Evolutionary conservation across 228 moss, liverwort and hornwort species (phyloP).

Genomic region (Sphagnum magellanicum): DNA sequence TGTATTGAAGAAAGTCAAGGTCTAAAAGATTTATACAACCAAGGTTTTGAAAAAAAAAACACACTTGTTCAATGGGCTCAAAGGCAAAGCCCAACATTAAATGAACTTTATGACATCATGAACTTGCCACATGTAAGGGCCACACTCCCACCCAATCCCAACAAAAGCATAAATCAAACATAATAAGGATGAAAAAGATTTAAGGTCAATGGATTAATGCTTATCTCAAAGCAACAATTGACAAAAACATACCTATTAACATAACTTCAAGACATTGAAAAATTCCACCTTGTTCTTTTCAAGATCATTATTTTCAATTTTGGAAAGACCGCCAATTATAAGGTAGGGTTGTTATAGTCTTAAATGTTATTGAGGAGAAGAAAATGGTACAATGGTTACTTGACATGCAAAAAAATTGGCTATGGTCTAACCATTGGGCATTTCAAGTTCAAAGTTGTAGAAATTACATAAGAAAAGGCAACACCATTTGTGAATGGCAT

Average conservation of each 20-base stretch:
- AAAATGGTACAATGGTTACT: too few species aligned
- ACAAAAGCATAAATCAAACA: not conserved
- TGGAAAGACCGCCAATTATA: not conserved
- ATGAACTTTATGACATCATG: not conserved
- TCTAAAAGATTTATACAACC: too few species aligned
- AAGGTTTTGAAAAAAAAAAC: too few species aligned
- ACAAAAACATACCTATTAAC: not conserved
- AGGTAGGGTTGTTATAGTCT: not conserved
- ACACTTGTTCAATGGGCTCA: not conserved
- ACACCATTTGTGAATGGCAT: not conserved
- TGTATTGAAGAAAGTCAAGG: too few species aligned
- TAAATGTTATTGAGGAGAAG: not conserved
- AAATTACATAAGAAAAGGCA: not conserved
- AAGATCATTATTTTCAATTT: not conserved
- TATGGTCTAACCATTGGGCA: not conserved
- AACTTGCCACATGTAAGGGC: not conserved
- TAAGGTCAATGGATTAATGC: not conserved
- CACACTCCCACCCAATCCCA: not conserved
- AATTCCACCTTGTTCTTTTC: not conserved
- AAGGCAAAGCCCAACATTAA: not conserved
- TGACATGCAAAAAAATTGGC: not conserved
- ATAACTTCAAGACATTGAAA: not conserved
- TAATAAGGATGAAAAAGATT: not conserved
- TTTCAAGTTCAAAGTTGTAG: not conserved
- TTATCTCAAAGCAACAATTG: not conserved